A percentile compares a stretch with the other conserved stretches of the same genome.
Evolutionary conservation across 331 rosid species (phyloP).

Genomic region (Quercus tomentella): DNA sequence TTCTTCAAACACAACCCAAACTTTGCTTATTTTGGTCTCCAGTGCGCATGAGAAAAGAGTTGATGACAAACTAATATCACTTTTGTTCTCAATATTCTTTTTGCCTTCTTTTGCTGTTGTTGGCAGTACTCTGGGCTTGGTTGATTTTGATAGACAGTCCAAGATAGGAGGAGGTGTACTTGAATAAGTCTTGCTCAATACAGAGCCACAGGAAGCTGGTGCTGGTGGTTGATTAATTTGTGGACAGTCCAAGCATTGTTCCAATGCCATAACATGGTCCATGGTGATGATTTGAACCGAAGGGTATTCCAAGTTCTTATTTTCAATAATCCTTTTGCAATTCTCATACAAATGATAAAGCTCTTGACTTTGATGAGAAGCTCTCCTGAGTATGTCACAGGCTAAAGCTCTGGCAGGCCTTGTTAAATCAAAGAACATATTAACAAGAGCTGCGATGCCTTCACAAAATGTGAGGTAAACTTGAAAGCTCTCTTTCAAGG

Average conservation of each 20-base stretch:
- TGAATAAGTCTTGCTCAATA: conserved; percentile 21
- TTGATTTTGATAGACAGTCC: conserved; percentile 16
- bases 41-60: conserved; percentile 39
- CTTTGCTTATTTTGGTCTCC: conserved; percentile 57
- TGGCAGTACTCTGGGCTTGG: conserved; percentile 22
- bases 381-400: conserved; percentile 45
- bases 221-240: conserved; percentile 2
- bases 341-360: conserved; percentile 47
- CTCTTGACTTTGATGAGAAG: conserved; percentile 41
- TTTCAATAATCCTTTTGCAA: conserved; percentile 38
- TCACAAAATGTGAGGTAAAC: conserved; percentile 41
- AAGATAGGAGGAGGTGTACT: conserved; percentile 13
- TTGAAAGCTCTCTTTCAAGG: conserved; percentile 55
- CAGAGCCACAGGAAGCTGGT: conserved; percentile 14
- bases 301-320: conserved; percentile 51
- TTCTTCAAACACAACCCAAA: conserved; percentile 62
- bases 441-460: conserved; percentile 43
- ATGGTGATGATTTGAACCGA: conserved; percentile 39
- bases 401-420: conserved; percentile 42
- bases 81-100: conserved; percentile 26
- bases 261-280: conserved; percentile 40
- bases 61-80: conserved; percentile 22
- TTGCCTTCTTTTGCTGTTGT: conserved; percentile 15
- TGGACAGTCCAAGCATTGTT: conserved; percentile 23
- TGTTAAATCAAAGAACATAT: conserved; percentile 42